Evolutionary conservation across 1,284 basidiomycete genomes (phyloP).

Genomic region (Exobasidium rhododendri): DNA sequence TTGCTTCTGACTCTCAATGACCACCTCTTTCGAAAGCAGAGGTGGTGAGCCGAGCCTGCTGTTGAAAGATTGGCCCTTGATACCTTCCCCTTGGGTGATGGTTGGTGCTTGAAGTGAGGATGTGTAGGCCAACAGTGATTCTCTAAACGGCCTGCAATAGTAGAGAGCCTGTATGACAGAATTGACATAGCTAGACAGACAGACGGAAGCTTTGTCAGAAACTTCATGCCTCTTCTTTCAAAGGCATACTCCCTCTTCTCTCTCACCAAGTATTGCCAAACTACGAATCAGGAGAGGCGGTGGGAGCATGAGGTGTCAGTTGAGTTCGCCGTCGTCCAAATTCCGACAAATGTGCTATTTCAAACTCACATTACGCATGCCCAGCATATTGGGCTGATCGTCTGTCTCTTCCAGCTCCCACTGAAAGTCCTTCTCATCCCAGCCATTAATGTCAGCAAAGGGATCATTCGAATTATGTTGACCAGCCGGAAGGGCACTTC

Average conservation of each 20-base stretch:
- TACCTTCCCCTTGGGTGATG: neutral
- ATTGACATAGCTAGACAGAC: conserved; percentile 71
- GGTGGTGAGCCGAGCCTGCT: neutral
- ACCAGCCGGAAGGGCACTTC: conserved; percentile 11
- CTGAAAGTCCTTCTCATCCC: neutral
- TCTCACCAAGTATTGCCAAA: conserved; percentile 50
- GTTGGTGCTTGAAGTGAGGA: too few species aligned
- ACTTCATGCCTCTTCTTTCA: neutral
- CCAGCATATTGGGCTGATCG: conserved; percentile 35
- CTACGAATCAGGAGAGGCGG: conserved; percentile 12
- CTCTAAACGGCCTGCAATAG: conserved; percentile 75
- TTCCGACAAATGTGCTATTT: neutral
- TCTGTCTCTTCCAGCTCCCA: conserved; percentile 7
- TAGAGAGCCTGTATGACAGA: conserved; percentile 95
- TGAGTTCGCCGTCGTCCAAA: neutral
- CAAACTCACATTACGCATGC: conserved; percentile 40
- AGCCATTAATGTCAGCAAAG: conserved; percentile 12
- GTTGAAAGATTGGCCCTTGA: neutral
- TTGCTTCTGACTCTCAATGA: neutral
- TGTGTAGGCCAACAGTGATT: conserved; percentile 61
- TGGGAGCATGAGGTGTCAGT: conserved; percentile 6
- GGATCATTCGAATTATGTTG: conserved; percentile 18
- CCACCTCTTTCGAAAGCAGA: neutral
- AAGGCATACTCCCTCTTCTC: neutral
- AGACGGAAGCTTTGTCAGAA: too few species aligned